Base-by-base conservation (phyloP, 257 asterid species). In the Nyctanthes arbortristis region DNA sequence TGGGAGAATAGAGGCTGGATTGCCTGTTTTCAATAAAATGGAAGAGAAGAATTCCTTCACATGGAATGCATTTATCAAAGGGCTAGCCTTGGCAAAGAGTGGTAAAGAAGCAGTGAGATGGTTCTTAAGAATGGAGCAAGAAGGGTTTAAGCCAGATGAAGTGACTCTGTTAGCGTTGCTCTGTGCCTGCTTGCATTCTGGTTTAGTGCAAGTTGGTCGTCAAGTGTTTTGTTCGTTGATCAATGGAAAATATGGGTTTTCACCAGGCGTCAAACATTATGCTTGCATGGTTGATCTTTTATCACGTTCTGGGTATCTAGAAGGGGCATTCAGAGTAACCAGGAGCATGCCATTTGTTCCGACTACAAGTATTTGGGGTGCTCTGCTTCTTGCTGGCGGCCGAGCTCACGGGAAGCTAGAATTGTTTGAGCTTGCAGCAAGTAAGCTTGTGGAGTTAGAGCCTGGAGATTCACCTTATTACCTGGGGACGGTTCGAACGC, bases 31-130 rank as follows among this genome's bases (percentile, higher is more conserved):
- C 34, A 65, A 74, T 22, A 70, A 72, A 69, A 85, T 89, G 88
- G 73, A 61, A 6, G 77, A 78, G 75, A 85, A 73, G 83, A 85
- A 84, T 75, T 84, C 87, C 52, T 73, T 36, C 64, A 80, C 95
- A 1, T 89, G 95, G 96, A 91, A 85, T 73, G 91, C 84, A 2
- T 66, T 87, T 32, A 84, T 91, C 16, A 85, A 79, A 65, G 96
- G 93, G 24, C 67, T 85, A 55, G 96, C 91, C 30, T 49, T 91
- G 16, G 81, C 88, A 2, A 81, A 85, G 71, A 81, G 79, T 27
- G 95, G 91, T 1, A 63, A 76, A n/a, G 84, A 81, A 34, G 93
- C 92, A 29, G n/a, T 87, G 16, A n/a, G 29, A 31, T 84, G 82
- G 88, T 91, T 89, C 65, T 61, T 29, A 7, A 74, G 73, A 54